Conservation (phyloP, 2,329 filamentous ascomycete genomes). For the Monilinia fructicola region DNA sequence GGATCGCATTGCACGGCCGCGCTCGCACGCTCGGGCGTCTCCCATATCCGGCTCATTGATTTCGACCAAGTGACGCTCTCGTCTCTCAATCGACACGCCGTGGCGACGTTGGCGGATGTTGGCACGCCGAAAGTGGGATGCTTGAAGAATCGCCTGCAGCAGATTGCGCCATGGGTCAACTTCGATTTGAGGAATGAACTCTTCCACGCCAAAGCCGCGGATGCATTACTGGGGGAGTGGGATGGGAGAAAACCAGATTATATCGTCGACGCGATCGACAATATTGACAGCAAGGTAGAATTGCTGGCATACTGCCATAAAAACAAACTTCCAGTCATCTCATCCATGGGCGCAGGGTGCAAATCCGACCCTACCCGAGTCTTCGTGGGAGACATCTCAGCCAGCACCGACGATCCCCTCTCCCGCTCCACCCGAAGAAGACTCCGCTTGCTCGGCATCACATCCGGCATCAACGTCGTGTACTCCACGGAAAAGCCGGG, state of each 20-base stretch:
- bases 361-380: constrained; percentile 85
- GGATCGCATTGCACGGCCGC: constrained; percentile 88
- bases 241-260: constrained; percentile 71
- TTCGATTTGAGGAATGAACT: constrained; percentile 87
- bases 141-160: constrained; percentile 74
- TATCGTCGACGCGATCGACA: constrained; percentile 97
- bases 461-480: constrained; percentile 83
- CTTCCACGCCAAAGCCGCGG: constrained; percentile 68
- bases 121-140: constrained; percentile 90
- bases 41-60: constrained; percentile 84
- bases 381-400: constrained; percentile 86
- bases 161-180: constrained; percentile 86
- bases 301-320: constrained; percentile 84
- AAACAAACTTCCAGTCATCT: constrained; percentile 77
- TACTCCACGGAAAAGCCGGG: constrained; percentile 90
- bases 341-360: constrained; percentile 93
- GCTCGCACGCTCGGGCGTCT: constrained; percentile 83
- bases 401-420: constrained; percentile 82
- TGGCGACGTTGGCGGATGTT: constrained; percentile 91
- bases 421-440: constrained; percentile 80
- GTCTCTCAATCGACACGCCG: constrained; percentile 91
- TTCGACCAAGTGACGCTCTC: constrained; percentile 97
- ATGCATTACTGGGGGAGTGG: constrained; percentile 67
- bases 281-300: constrained; percentile 94
- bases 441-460: constrained; percentile 71